Percentiles rank a stretch among this genome's conserved stretches.
Conservation (phyloP, 768 basidiomycete genomes). For the Candolleomyces eurysporus region DNA sequence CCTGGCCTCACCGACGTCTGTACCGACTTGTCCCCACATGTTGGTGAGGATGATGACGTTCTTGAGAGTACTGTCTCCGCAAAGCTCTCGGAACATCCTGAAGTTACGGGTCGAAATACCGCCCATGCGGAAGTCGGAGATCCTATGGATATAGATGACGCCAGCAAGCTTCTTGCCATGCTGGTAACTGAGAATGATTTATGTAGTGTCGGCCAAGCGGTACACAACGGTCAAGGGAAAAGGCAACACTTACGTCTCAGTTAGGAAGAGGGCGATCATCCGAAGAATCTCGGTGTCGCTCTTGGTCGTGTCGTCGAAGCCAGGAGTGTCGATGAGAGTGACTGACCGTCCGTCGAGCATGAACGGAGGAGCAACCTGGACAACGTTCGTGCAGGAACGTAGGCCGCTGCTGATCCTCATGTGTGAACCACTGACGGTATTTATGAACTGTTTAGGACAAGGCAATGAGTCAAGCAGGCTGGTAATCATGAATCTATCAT, state of each 20-base stretch:
- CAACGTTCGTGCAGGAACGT: conserved; percentile 49
- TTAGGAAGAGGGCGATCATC: conserved; percentile 44
- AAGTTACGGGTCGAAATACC: conserved; percentile 43
- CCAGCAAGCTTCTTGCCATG: conserved; percentile 41
- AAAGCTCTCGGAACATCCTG: conserved; percentile 46
- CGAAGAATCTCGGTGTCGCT: conserved; percentile 47
- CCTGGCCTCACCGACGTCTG: conserved; percentile 31
- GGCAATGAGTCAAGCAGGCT: not conserved
- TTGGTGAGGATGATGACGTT: conserved; percentile 49
- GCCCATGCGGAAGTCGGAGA: conserved; percentile 43
- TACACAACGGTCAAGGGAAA: not conserved
- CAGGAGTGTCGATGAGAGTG: conserved; percentile 57
- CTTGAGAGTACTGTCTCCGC: conserved; percentile 41
- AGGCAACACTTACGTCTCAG: conserved; percentile 24
- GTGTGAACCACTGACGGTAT: conserved; percentile 46
- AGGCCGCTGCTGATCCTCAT: conserved; percentile 44
- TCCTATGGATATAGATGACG: conserved; percentile 52
- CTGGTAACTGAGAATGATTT: conserved; percentile 21
- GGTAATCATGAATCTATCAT: not conserved
- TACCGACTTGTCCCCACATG: conserved; percentile 42
- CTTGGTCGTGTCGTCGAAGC: conserved; percentile 53
- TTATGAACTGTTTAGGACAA: conserved; percentile 44
- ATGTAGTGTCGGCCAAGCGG: not conserved
- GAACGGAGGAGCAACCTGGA: conserved; percentile 43
- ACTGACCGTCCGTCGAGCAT: conserved; percentile 39